phyloP scores from a whole-genome alignment of 1,284 basidiomycete genomes.

The Moniliophthora roreri region DNA sequence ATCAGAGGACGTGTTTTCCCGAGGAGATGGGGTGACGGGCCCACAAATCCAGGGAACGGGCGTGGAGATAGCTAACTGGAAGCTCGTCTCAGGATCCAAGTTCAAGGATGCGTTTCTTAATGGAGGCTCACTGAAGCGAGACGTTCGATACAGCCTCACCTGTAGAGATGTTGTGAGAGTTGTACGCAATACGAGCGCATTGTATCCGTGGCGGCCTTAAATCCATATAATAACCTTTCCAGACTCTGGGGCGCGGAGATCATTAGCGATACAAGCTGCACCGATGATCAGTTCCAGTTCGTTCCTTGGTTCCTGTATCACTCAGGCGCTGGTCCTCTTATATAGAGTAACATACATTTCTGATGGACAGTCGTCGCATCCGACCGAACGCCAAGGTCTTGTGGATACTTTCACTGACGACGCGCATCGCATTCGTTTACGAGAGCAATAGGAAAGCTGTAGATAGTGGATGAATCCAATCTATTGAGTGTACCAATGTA shows the following conservation, averaged over 20 bases:
- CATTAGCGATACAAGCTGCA: no score
- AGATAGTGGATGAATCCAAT: no score
- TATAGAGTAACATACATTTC: no score
- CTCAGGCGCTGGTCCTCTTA: no score
- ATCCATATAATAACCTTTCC: neutral
- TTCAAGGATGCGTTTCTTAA: slow-evolving; percentile 37
- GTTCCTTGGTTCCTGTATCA: no score
- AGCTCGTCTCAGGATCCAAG: slow-evolving; percentile 41
- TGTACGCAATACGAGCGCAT: slow-evolving; percentile 13
- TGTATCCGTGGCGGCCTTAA: neutral
- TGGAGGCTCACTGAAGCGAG: slow-evolving; percentile 55
- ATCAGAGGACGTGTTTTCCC: neutral
- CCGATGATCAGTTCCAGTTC: no score
- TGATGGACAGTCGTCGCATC: no score
- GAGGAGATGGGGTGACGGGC: neutral
- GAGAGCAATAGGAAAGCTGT: no score
- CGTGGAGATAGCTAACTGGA: slow-evolving; percentile 57
- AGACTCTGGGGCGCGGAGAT: neutral
- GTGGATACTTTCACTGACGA: no score
- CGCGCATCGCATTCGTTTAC: no score
- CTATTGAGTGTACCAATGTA: no score
- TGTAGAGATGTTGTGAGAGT: slow-evolving; percentile 82
- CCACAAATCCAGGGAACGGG: slow-evolving; percentile 10
- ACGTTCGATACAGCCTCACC: slow-evolving; percentile 78
- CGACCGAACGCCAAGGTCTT: no score